Evolutionary conservation across 23 red algal genomes (phyloP), one percentile per base, ranked within the genome.

Genomic region (Pyropia yezoensis): DNA sequence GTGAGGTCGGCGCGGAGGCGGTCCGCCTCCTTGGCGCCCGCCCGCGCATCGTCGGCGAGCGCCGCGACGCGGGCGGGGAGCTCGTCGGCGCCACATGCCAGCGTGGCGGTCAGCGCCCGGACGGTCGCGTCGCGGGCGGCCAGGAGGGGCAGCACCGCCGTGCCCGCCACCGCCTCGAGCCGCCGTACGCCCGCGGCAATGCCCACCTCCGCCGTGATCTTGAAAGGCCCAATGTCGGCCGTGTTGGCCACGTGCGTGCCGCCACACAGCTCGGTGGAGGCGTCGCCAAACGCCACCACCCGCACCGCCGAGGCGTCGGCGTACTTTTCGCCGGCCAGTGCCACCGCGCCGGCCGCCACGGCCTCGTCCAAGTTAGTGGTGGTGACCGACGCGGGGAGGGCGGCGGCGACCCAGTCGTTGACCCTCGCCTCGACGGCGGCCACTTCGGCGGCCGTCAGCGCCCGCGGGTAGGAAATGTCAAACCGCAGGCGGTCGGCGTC

Each of bases 311-410:
- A 60, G 3, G 66, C 52, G 51, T 88, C 83, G 11, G 39, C 39
- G 54, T 96, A 96, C 64, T 96, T 96, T 65, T 96, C 92, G 21
- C 84, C 84, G 27, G 90, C 90, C 92, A 96, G 85, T 0, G 92
- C 92, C 1, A 96, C 71, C 20, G 92, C 92, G 34, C 92, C 92
- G 50, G 70, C 58, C 3, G 47, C 22, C n/a, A 90, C 74, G 9
- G 92, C 92, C 23, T 80, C 92, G 25, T 83, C 83, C 12, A 87
- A 56, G 8, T 27, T 69, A 79, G 87, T 83, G 64, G 70, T 61
- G 4, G 68, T 39, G 15, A 90, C 87, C 19, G 73, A 2, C 15
- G 79, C 65, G 29, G 78, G 65, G 77, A 63, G 79, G 8, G 49
- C 84, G 30, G 85, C 79, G 7, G 49, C 47, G 27, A 96, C 90